Evolutionary conservation across 2,329 filamentous ascomycete genomes (phyloP).

Genomic region (Myriosclerotinia scirpicola): DNA sequence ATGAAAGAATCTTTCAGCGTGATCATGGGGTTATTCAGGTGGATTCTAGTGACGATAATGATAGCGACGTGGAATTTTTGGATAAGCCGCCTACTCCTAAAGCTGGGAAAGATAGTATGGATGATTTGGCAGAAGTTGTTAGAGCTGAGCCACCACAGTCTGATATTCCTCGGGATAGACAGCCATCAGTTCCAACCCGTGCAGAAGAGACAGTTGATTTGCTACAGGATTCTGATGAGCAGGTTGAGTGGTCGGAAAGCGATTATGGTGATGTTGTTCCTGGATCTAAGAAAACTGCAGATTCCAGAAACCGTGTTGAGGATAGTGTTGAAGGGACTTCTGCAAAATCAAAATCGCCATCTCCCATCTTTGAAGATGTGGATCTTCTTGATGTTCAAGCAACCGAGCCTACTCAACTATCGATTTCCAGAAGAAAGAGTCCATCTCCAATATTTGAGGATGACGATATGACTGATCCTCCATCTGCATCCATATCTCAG

Average conservation of each 20-base stretch:
- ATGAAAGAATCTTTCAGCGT: slow-evolving; percentile 50
- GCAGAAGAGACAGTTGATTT: slow-evolving; percentile 1
- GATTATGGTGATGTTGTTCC: slow-evolving; percentile 42
- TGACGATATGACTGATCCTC: slow-evolving; percentile 27
- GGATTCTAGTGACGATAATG: slow-evolving; percentile 54
- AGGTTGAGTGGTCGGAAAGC: slow-evolving; percentile 55
- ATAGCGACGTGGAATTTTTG: slow-evolving; percentile 52
- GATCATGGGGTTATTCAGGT: slow-evolving; percentile 59
- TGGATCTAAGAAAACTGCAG: slow-evolving; percentile 24
- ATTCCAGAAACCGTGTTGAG: slow-evolving; percentile 5
- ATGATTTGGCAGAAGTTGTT: slow-evolving; percentile 40
- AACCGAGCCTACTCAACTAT: not conserved
- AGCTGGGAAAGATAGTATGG: slow-evolving; percentile 23
- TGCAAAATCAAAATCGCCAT: slow-evolving; percentile 42
- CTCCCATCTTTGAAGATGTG: slow-evolving; percentile 54
- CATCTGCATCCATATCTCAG: slow-evolving; percentile 15
- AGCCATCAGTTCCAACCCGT: slow-evolving; percentile 9
- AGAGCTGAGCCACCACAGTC: slow-evolving; percentile 32
- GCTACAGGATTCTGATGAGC: slow-evolving; percentile 35
- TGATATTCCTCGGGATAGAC: slow-evolving; percentile 36
- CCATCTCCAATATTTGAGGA: slow-evolving; percentile 35
- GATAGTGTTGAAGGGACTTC: slow-evolving; percentile 7
- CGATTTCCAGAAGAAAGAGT: slow-evolving; percentile 27
- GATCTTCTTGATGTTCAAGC: slow-evolving; percentile 37
- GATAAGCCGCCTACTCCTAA: slow-evolving; percentile 46